These are phyloP conservation scores for Ceratocystis diversiconidia DNA, from an alignment of 2,329 filamentous ascomycete species.

Conservation along the genomic window DNA sequence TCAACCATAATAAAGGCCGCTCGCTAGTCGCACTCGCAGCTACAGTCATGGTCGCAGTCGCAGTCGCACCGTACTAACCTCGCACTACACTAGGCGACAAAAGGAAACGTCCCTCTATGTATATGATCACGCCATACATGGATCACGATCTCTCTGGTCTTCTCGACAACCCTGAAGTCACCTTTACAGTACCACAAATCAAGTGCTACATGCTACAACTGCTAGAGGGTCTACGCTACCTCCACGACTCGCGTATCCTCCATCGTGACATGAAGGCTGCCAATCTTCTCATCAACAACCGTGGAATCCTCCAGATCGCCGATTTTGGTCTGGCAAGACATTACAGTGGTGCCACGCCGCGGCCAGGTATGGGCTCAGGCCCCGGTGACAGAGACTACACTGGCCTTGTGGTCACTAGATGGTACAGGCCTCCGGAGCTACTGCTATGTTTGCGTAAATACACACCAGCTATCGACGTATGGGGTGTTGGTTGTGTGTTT, in stretches of 20 bases:
- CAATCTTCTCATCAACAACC: slow-evolving; percentile 91
- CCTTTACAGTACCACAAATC: slow-evolving; percentile 78
- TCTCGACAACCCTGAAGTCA: slow-evolving; percentile 83
- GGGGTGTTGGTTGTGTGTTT: slow-evolving; percentile 98
- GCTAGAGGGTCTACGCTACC: slow-evolving; percentile 73
- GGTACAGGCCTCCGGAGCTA: slow-evolving; percentile 92
- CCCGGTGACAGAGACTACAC: slow-evolving; percentile 85
- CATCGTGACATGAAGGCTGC: slow-evolving; percentile 99
- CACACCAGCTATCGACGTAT: slow-evolving; percentile 95
- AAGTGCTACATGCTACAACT: slow-evolving; percentile 97
- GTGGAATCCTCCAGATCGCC: slow-evolving; percentile 84
- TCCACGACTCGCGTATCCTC: slow-evolving; percentile 79
- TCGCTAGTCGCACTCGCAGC: too few species aligned
- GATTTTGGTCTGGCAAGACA: slow-evolving; percentile 92
- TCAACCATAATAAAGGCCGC: neutral
- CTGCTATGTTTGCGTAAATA: slow-evolving; percentile 77
- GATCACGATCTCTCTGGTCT: slow-evolving; percentile 96
- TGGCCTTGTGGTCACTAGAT: slow-evolving; percentile 87
- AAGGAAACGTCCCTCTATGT: slow-evolving; percentile 73
- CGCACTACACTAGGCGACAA: slow-evolving; percentile 42
- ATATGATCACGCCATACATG: slow-evolving; percentile 99
- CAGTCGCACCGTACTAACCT: neutral
- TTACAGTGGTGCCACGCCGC: slow-evolving; percentile 73
- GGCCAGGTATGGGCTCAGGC: slow-evolving; percentile 63
- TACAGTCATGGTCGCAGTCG: neutral